Base-by-base conservation (phyloP, 2,329 filamentous ascomycete species). In the Ophiostoma piceae region DNA sequence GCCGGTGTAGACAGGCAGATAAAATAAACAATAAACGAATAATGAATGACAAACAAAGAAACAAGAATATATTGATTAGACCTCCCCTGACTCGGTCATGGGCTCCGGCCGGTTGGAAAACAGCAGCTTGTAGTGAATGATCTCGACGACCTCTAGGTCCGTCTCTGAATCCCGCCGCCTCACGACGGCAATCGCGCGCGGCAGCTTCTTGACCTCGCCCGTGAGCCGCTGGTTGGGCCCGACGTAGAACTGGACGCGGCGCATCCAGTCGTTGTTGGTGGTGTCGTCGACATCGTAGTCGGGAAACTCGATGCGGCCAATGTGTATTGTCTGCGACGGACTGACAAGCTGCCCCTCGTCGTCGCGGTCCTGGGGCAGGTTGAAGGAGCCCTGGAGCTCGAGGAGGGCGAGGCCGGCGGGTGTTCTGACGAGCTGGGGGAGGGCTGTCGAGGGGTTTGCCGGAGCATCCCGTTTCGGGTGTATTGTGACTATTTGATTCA, bases 381-480 rank as follows among this genome's bases (percentile, higher is more conserved):
- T 94, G 80, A 99, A 89, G 16, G 88, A 92, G 72, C 94, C 95
- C 82, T 99, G 95, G 16, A 99, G 87, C 80, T 98, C 95, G 70
- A 99, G 83, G 65, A 99, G 84, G 22, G 94, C 94, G 57, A 97
- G 86, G 67, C 95, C 95, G 0, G 91, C 89, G 0, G 95, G 95
- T 0, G 94, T 97, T 75, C 94, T 91, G 19, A 98, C 86, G 72
- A 97, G 84, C n/a, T 85, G 79, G 1, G 95, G 95, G 4, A 98
- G 86, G 3, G 91, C 88, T 71, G 79, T 84, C 39, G 70, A 57
- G 1, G 75, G 68, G n/a, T 73, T 69, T 16, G 74, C 70, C 29
- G 75, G 75, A 1, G 74, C 16, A 39, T 67, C 67, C 41, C 69
- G 19, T 39, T 67, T 47, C 54, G 80, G 82, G 71, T 85, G 78